Conservation (phyloP, 2,329 filamentous ascomycete species). For the Amauroascus niger region DNA sequence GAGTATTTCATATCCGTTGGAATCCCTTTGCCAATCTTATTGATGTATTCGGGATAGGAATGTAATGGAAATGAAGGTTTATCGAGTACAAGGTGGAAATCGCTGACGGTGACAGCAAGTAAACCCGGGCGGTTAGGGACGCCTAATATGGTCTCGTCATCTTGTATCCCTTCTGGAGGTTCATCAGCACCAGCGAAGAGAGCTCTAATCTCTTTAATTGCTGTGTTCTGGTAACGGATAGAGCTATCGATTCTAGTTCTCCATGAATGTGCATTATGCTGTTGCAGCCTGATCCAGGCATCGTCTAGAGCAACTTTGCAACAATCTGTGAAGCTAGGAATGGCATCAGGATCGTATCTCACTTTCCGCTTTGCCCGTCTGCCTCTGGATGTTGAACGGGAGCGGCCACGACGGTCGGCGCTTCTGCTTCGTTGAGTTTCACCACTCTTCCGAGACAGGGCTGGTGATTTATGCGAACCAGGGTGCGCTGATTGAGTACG, state of each 20-base stretch:
- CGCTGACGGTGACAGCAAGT: slow-evolving; percentile 68
- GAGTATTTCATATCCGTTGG: slow-evolving; percentile 84
- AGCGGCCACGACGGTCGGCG: slow-evolving; percentile 40
- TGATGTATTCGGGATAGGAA: slow-evolving; percentile 72
- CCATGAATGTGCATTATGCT: slow-evolving; percentile 83
- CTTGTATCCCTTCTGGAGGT: slow-evolving; percentile 68
- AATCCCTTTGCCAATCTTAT: slow-evolving; percentile 93
- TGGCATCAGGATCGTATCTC: slow-evolving; percentile 70
- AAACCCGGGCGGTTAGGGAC: slow-evolving; percentile 77
- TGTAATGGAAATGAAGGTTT: slow-evolving; percentile 83
- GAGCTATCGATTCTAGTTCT: slow-evolving; percentile 77
- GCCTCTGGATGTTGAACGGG: slow-evolving; percentile 22
- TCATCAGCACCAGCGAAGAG: slow-evolving; percentile 77
- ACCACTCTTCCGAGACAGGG: slow-evolving; percentile 27
- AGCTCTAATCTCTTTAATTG: slow-evolving; percentile 68
- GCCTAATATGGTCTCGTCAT: slow-evolving; percentile 74
- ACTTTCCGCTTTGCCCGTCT: slow-evolving; percentile 34
- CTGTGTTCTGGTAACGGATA: slow-evolving; percentile 57
- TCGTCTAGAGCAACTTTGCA: slow-evolving; percentile 65
- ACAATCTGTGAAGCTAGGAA: slow-evolving; percentile 59
- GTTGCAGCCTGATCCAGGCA: slow-evolving; percentile 63
- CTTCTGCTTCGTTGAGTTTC: slow-evolving; percentile 47
- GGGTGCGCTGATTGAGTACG: slow-evolving; percentile 45
- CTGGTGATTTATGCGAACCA: slow-evolving; percentile 33
- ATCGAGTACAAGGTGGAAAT: slow-evolving; percentile 76